Base-by-base conservation (phyloP, 768 basidiomycete species). In the Scleroderma bovista region DNA sequence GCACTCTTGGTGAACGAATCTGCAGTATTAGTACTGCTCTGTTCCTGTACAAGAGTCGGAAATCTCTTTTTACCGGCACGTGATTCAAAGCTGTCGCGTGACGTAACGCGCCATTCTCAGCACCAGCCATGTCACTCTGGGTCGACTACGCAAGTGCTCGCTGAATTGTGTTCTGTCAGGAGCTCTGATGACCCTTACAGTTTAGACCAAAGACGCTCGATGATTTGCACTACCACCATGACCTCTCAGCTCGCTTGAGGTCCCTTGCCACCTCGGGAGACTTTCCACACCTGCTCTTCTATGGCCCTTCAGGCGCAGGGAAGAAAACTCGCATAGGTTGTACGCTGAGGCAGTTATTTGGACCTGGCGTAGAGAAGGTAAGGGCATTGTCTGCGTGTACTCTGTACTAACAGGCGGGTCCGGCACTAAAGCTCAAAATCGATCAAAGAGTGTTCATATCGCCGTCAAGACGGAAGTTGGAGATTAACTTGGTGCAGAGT, bases 241-340 rank as follows among this genome's bases (percentile, higher is more conserved):
- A 77, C 37, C 81, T 99, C 29, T 90, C 93, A 17, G 74, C 77
- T 20, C 80, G 95, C 22, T 73, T 97, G 29, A 79, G 77, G 52
- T 86, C 93, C 2, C 73, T 97, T 54, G 86, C 94, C 0, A 78
- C 83, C 1, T 86, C 90, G 1, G 90, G 91, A 1, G 94, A 98
- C 73, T 97, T 99, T 64, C 95, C 95, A 8, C 95, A 99, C 65
- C 84, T 96, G 73, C 80, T 99, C 2, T 95, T 98, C 72, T 99
- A 97, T 62, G 95, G 95, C 0, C 95, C 95, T 9, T 90, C 90
- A 4, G 95, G 95, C 19, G 93, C 95, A 13, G 95, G 95, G 15
- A 98, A 98, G 75, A 99, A 99, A 78, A 98, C 95, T 39, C 77
- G 95, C 33, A 93, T 98, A 58, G 85, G 86, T 57, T 90, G 88